phyloP scores from a whole-genome alignment of 2,329 filamentous ascomycete species.

The Parastagonospora nodorum region DNA sequence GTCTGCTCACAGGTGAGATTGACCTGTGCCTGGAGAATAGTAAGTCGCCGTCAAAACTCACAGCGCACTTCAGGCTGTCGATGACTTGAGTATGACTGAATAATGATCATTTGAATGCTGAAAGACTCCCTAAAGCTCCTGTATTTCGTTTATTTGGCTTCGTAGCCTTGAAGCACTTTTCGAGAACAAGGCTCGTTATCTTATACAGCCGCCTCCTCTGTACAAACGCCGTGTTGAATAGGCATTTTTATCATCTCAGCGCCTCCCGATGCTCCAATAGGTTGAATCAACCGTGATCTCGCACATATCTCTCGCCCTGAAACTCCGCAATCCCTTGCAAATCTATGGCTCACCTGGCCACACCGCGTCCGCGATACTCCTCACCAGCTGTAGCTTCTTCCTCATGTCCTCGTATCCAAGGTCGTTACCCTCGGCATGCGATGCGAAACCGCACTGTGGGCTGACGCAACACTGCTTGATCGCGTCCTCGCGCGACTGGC shows the following conservation, averaged over 20 bases:
- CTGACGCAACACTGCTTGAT: slow-evolving; percentile 63
- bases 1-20: no score
- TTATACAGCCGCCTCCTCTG: no score
- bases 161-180: no score
- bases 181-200: no score
- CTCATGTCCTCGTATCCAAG: slow-evolving; percentile 72
- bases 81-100: no score
- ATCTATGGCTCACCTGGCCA: slow-evolving; percentile 61
- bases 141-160: no score
- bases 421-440: slow-evolving; percentile 74
- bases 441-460: slow-evolving; percentile 58
- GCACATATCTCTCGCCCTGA: neutral
- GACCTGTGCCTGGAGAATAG: no score
- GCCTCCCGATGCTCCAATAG: slow-evolving; percentile 8
- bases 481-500: slow-evolving; percentile 68
- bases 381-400: slow-evolving; percentile 72
- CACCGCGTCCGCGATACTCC: slow-evolving; percentile 73
- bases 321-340: neutral
- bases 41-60: no score
- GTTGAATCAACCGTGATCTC: neutral
- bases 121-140: no score
- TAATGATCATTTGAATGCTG: no score
- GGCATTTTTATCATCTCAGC: slow-evolving; percentile 17
- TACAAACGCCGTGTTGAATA: slow-evolving; percentile 34
- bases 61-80: no score